phyloP scores from a whole-genome alignment of 257 asterid genomes.

The Solanum peruvianum region DNA sequence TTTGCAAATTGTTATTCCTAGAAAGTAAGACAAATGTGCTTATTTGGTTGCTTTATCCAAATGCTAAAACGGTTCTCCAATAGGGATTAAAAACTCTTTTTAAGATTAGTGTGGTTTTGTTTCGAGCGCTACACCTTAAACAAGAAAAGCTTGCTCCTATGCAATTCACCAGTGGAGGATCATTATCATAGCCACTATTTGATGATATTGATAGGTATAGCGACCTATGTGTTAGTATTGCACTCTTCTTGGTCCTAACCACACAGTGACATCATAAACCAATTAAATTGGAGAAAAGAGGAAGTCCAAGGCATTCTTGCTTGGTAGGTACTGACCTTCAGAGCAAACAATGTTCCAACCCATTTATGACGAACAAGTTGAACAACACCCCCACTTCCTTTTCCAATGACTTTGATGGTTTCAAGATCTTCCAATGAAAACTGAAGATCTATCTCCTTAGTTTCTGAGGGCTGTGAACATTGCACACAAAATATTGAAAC shows the following conservation, averaged over 20 bases:
- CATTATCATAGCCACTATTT: not conserved
- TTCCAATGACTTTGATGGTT: slow-evolving; percentile 93
- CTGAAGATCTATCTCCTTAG: slow-evolving; percentile 74
- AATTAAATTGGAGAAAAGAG: not conserved
- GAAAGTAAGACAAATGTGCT: not conserved
- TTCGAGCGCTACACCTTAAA: not conserved
- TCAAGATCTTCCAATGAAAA: slow-evolving; percentile 90
- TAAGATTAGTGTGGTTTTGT: not conserved
- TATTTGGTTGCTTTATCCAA: not conserved
- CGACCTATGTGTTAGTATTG: not conserved
- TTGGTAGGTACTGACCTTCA: slow-evolving; percentile 51
- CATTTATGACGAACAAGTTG: slow-evolving; percentile 98
- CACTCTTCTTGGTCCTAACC: not conserved
- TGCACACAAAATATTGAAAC: not conserved
- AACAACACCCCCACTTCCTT: slow-evolving; percentile 97
- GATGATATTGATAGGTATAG: not conserved
- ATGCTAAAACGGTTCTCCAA: not conserved
- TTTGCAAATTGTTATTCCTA: not conserved
- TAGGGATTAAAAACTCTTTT: not conserved
- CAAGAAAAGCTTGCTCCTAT: not conserved
- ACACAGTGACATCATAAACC: not conserved
- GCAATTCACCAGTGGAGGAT: not conserved
- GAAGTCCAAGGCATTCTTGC: not conserved
- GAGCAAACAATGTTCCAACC: slow-evolving; percentile 84
- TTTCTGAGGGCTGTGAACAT: slow-evolving; percentile 44